Base-by-base conservation (phyloP, 2,329 filamentous ascomycete species). In the Xylaria digitata region DNA sequence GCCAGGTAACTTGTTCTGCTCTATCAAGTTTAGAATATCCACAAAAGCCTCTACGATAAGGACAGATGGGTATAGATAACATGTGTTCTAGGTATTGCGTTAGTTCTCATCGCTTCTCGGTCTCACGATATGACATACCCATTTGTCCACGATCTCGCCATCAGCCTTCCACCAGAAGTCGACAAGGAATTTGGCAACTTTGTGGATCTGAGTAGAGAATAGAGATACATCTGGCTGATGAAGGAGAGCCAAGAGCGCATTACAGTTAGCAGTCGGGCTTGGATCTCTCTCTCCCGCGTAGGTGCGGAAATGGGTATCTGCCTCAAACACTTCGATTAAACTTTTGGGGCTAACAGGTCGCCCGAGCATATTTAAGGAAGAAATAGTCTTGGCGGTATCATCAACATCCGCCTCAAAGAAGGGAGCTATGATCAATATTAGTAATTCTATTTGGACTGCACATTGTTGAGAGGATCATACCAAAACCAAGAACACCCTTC, bases 231-330 rank as follows among this genome's bases (percentile, higher is more conserved):
- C 66, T 9, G 67, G 62, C 6, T 68, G 65, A 17, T 72, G 68
- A 34, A 79, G 69, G 11, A 80, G 68, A 13, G 77, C 75, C 40
- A 76, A 40, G 2, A 80, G 61, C 13, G 75, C 76, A 63, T 79
- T 78, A 63, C 75, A 78, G 67, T 80, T 80, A 1, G 77, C 76
- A 3, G 71, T 77, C n/a, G 77, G 73, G 49, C 77, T 78, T 2
- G 75, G 70, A 61, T 78, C 71, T 26, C 75, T 61, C 66, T 79
- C 78, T 5, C 58, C 49, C 0, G 68, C 55, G 54, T 79, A 79
- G 1, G 77, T 79, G 13, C 65, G 67, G 62, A 79, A 80, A 63
- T 78, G 75, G 9, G 58, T 61, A 2, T 71, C 67, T 1, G 68
- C 63, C 63, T 78, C 75, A 54, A 78, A 80, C 5, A 64, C 60